Evolutionary conservation across 768 basidiomycete genomes (phyloP).

Genomic region (Lactarius pseudohatsudake): DNA sequence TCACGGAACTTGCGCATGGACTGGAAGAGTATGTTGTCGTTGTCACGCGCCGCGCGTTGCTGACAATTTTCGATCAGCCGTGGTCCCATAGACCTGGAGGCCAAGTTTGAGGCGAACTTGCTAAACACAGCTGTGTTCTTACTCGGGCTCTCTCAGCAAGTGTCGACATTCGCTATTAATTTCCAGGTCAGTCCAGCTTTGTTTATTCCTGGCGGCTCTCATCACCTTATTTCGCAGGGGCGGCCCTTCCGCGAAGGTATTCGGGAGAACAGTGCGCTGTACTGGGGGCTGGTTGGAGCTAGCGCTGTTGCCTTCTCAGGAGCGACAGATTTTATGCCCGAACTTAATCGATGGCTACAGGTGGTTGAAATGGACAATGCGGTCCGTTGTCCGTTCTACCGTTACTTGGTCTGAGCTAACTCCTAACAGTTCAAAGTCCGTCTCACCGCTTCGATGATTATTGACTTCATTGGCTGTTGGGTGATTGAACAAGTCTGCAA

Average conservation of each 20-base stretch:
- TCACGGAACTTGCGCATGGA: slow-evolving; percentile 79
- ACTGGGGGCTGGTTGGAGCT: slow-evolving; percentile 88
- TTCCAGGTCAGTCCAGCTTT: slow-evolving; percentile 62
- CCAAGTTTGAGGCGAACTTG: slow-evolving; percentile 92
- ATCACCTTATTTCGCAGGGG: slow-evolving; percentile 49
- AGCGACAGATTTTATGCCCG: slow-evolving; percentile 91
- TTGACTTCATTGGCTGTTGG: slow-evolving; percentile 90
- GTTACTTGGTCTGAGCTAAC: slow-evolving; percentile 1
- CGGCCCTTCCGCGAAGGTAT: slow-evolving; percentile 99
- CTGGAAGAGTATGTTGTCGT: slow-evolving; percentile 67
- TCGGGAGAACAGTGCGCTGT: slow-evolving; percentile 91
- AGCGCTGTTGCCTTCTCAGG: slow-evolving; percentile 90
- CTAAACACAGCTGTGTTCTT: slow-evolving; percentile 98
- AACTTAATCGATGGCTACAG: slow-evolving; percentile 95
- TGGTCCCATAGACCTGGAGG: slow-evolving; percentile 87
- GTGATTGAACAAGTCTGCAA: slow-evolving; percentile 82
- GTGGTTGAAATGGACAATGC: slow-evolving; percentile 82
- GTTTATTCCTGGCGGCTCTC: background rate
- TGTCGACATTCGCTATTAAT: slow-evolving; percentile 98
- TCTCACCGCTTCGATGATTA: slow-evolving; percentile 76
- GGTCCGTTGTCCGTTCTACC: slow-evolving; percentile 48
- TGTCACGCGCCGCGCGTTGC: background rate
- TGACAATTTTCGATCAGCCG: slow-evolving; percentile 43
- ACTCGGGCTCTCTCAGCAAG: slow-evolving; percentile 93
- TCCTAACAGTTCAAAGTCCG: slow-evolving; percentile 74